Percentiles rank a stretch among this genome's conserved stretches.
Conservation (phyloP, 148 eudicot genomes). For the Rhododendron vialii region DNA sequence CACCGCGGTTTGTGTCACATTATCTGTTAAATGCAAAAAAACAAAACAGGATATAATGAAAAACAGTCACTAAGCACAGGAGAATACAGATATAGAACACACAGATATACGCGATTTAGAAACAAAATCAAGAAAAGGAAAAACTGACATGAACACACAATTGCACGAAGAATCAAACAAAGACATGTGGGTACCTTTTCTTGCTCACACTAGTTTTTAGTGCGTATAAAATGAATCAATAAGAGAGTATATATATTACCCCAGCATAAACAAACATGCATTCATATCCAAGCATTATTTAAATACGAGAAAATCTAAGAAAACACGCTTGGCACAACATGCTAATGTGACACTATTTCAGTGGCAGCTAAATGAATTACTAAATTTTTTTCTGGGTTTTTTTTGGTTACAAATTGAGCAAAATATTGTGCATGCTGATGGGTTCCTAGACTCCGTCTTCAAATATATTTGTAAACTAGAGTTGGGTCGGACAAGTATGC, state of each 20-base stretch:
- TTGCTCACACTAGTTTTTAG: not conserved
- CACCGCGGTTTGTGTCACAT: slow-evolving; percentile 25
- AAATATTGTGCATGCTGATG: too few species aligned
- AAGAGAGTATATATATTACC: not conserved
- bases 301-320: too few species aligned
- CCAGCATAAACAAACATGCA: not conserved
- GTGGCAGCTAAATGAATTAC: too few species aligned
- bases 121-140: not conserved
- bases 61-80: not conserved
- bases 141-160: not conserved
- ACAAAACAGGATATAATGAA: not conserved
- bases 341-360: too few species aligned
- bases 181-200: not conserved
- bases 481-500: not conserved
- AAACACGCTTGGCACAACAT: too few species aligned
- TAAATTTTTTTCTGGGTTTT: too few species aligned
- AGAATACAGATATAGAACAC: not conserved
- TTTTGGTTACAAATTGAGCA: too few species aligned
- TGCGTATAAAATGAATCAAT: not conserved
- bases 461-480: not conserved
- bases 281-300: too few species aligned
- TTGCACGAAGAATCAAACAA: not conserved
- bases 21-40: not conserved
- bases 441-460: not conserved
- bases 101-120: not conserved